phyloP scores from a whole-genome alignment of 305 asterid genomes.

The Plantago coronopus region DNA sequence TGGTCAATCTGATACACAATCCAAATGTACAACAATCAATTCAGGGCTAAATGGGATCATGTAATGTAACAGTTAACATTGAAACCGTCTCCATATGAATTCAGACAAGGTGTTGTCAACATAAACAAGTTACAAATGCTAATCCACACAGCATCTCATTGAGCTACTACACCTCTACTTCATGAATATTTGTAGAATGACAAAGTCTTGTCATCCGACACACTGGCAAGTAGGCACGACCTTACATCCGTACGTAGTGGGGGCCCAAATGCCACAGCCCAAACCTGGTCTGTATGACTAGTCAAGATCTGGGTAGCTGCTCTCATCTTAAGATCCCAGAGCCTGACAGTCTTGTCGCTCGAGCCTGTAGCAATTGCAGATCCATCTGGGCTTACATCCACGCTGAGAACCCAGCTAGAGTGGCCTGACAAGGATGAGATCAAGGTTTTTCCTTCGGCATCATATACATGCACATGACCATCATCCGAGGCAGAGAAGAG shows the following conservation, averaged over 20 bases:
- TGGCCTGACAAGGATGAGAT: constrained; percentile 79
- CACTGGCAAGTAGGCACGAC: constrained; percentile 83
- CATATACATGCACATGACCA: constrained; percentile 72
- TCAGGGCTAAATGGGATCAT: too few relatives aligned
- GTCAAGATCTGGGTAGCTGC: constrained; percentile 83
- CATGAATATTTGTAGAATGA: constrained; percentile 72
- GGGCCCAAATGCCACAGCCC: constrained; percentile 91
- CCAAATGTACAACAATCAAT: too few relatives aligned
- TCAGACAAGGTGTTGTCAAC: neutral
- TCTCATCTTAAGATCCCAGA: constrained; percentile 97
- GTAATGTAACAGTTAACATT: too few relatives aligned
- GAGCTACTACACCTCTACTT: constrained; percentile 7
- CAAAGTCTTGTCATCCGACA: constrained; percentile 79
- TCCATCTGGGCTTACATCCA: constrained; percentile 86
- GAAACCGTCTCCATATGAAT: neutral
- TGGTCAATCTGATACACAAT: too few relatives aligned
- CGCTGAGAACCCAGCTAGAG: constrained; percentile 86
- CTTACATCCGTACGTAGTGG: constrained; percentile 52
- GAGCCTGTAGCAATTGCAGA: constrained; percentile 85
- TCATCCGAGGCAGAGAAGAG: constrained; percentile 93
- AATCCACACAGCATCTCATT: too few relatives aligned
- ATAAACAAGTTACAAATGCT: neutral
- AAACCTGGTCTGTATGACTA: constrained; percentile 84
- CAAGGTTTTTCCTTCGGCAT: constrained; percentile 71
- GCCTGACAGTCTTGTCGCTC: constrained; percentile 73